phyloP scores from a whole-genome alignment of 106 monocot genomes.

The Triglochin maritima region DNA sequence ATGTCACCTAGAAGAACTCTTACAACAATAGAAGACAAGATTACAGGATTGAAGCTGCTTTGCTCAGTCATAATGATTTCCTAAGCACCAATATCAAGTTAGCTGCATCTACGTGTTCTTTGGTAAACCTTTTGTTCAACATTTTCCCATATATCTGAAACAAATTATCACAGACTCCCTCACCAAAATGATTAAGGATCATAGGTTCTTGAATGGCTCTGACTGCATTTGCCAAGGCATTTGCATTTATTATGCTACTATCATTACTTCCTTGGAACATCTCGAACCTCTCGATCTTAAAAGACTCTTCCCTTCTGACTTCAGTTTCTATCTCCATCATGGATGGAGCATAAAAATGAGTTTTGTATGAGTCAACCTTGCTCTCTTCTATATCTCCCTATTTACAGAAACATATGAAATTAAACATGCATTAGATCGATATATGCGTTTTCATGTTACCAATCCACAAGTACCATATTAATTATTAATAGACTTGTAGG shows the following conservation, averaged over 20 bases:
- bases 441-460: too few relatives aligned
- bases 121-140: conserved; percentile 25
- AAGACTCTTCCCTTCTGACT: conserved; percentile 44
- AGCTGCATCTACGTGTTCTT: conserved; percentile 23
- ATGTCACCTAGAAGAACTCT: background rate
- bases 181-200: conserved; percentile 60
- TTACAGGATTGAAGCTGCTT: background rate
- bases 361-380: conserved; percentile 50
- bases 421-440: background rate
- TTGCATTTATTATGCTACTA: conserved; percentile 22
- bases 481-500: background rate
- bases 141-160: conserved; percentile 36
- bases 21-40: background rate
- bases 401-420: background rate
- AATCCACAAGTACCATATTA: background rate
- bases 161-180: conserved; percentile 33
- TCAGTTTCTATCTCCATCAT: conserved; percentile 39
- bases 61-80: conserved; percentile 10
- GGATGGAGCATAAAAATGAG: conserved; percentile 66
- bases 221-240: conserved; percentile 29
- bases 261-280: conserved; percentile 23
- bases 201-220: conserved; percentile 69
- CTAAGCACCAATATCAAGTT: conserved; percentile 36
- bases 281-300: conserved; percentile 34
- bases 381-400: conserved; percentile 40